Conservation (phyloP, 805 yeast species). For the Wickerhamiella azymoides region DNA sequence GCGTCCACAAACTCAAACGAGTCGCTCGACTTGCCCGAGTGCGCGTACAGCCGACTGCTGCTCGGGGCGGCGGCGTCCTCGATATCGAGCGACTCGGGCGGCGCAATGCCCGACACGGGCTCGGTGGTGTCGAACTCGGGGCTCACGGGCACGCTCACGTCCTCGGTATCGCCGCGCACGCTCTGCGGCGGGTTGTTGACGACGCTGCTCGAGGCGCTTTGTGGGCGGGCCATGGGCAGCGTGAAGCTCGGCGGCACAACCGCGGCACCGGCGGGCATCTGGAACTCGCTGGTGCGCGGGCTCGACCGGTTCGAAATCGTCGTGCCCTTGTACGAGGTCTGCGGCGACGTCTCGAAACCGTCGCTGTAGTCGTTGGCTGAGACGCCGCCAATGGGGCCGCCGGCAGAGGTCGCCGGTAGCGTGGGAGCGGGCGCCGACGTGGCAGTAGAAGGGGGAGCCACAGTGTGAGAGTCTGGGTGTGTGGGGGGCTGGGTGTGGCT, state of each 20-base stretch:
- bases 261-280: conserved; percentile 7
- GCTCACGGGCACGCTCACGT: conserved; percentile 23
- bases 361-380: background rate
- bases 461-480: no score
- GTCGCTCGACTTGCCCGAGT: conserved; percentile 10
- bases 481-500: no score
- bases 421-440: no score
- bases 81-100: conserved; percentile 8
- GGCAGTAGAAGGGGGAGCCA: no score
- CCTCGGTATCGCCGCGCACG: conserved; percentile 55
- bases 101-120: conserved; percentile 16
- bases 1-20: conserved; percentile 28
- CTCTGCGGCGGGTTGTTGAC: conserved; percentile 86
- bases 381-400: background rate
- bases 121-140: conserved; percentile 18
- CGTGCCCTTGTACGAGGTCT: conserved; percentile 3
- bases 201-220: conserved; percentile 77
- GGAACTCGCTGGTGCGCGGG: conserved; percentile 9
- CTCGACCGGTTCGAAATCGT: conserved; percentile 8
- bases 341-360: conserved; percentile 1
- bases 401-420: background rate
- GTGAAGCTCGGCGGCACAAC: conserved; percentile 26
- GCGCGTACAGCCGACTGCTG: conserved; percentile 5
- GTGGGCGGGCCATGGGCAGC: conserved; percentile 44
- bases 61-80: background rate